These are phyloP conservation scores for Suhomyces bribrorum DNA, from an alignment of 1,139 yeast species.

Conservation along the genomic window DNA sequence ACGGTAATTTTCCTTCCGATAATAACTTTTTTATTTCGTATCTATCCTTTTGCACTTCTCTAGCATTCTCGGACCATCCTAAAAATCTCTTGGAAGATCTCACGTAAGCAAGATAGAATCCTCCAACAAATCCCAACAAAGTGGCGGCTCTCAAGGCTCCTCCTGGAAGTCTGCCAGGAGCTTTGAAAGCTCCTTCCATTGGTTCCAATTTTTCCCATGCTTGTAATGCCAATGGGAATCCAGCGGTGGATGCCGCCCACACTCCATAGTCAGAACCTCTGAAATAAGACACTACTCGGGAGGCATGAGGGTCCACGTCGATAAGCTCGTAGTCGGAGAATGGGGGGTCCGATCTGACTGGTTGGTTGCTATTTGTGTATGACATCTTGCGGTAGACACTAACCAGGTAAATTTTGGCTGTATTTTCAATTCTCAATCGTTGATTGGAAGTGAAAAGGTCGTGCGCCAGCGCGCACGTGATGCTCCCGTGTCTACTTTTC, in stretches of 20 bases:
- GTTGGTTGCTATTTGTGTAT: constrained; percentile 41
- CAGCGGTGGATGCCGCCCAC: constrained; percentile 69
- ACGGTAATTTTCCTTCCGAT: constrained; percentile 68
- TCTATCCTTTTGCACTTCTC: constrained; percentile 75
- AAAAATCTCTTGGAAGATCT: constrained; percentile 71
- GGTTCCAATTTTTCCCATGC: constrained; percentile 68
- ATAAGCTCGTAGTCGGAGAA: constrained; percentile 54
- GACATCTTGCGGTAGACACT: constrained; percentile 32
- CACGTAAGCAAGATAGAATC: constrained; percentile 68
- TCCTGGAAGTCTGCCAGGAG: constrained; percentile 54
- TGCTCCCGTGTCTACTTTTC: too few species aligned
- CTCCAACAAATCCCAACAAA: constrained; percentile 66
- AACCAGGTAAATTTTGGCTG: constrained; percentile 14
- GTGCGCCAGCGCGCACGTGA: constrained; percentile 9
- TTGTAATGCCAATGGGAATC: constrained; percentile 60
- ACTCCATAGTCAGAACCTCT: constrained; percentile 65
- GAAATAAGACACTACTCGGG: constrained; percentile 70
- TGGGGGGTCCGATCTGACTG: constrained; percentile 47
- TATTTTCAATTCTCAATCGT: constrained; percentile 27
- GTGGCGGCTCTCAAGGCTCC: constrained; percentile 61
- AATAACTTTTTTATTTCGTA: constrained; percentile 70
- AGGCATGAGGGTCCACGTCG: constrained; percentile 79
- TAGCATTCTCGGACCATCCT: constrained; percentile 73
- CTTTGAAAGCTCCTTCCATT: constrained; percentile 57
- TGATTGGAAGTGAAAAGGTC: constrained; percentile 30